A percentile compares a stretch with the other conserved stretches of the same genome.
Conservation (phyloP, 345 rosid species). For the Abelmoschus esculentus region DNA sequence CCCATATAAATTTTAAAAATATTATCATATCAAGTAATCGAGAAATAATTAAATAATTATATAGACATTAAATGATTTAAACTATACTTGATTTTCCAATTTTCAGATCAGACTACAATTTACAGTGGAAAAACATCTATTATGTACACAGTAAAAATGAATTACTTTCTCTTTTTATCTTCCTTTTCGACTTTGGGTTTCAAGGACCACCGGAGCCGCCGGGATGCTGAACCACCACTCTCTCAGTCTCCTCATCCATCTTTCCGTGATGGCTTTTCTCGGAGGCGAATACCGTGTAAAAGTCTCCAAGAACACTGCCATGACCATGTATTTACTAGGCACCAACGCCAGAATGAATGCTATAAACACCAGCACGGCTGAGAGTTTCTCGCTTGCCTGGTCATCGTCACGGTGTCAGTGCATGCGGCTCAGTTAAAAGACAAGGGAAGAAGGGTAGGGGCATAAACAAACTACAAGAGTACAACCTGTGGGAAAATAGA, state of each 20-base stretch:
- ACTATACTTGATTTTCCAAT: background rate
- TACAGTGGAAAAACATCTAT: background rate
- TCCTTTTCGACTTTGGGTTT: conserved; percentile 42
- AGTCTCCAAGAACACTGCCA: conserved; percentile 47
- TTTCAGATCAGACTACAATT: background rate
- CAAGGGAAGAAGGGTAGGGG: background rate
- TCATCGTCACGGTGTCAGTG: background rate
- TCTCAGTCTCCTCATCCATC: conserved; percentile 65
- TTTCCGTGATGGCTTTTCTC: conserved; percentile 58
- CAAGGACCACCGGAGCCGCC: conserved; percentile 76
- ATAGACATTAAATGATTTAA: too few relatives aligned
- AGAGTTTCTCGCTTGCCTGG: conserved; percentile 83
- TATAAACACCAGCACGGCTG: conserved; percentile 39
- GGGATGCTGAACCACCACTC: conserved; percentile 99
- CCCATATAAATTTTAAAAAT: too few relatives aligned
- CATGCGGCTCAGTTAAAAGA: background rate
- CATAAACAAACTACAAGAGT: background rate
- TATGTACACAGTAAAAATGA: background rate
- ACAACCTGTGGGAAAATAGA: conserved; percentile 74
- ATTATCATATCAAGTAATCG: too few relatives aligned
- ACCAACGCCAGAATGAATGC: conserved; percentile 22
- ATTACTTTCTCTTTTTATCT: conserved; percentile 54
- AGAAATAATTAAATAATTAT: too few relatives aligned
- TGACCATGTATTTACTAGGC: conserved; percentile 51
- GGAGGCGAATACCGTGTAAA: conserved; percentile 79